Conservation (phyloP, 2,329 filamentous ascomycete species). For the Raffaelea deltoideospora region DNA sequence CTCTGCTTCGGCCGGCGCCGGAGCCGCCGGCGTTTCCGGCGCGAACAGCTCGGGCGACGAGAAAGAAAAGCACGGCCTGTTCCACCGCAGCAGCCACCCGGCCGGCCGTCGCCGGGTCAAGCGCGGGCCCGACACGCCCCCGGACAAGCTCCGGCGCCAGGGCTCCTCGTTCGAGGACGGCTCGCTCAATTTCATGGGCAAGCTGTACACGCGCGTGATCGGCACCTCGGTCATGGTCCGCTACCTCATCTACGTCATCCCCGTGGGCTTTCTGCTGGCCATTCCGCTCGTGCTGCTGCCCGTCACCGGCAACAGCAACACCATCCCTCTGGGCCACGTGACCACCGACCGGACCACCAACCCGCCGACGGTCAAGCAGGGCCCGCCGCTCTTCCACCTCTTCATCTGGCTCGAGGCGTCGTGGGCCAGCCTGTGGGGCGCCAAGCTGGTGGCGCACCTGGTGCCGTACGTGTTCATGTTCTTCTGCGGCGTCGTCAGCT, state of each 20-base stretch:
- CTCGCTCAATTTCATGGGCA: slow-evolving; percentile 51
- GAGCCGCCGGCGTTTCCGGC: slow-evolving; percentile 14
- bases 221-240: slow-evolving; percentile 47
- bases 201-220: slow-evolving; percentile 48
- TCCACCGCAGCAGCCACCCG: slow-evolving; percentile 16
- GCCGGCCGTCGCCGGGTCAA: slow-evolving; percentile 35
- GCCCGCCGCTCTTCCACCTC: slow-evolving; percentile 40
- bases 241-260: slow-evolving; percentile 53
- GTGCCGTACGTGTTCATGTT: slow-evolving; percentile 52
- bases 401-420: slow-evolving; percentile 56
- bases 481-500: slow-evolving; percentile 52
- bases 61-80: slow-evolving; percentile 32
- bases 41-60: slow-evolving; percentile 12
- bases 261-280: slow-evolving; percentile 45
- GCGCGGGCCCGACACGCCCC: slow-evolving; percentile 15
- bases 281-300: slow-evolving; percentile 44
- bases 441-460: slow-evolving; percentile 47
- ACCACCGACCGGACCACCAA: slow-evolving; percentile 6
- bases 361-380: slow-evolving; percentile 14
- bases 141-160: slow-evolving; percentile 19
- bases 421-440: slow-evolving; percentile 53
- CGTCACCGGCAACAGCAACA: slow-evolving; percentile 22
- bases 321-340: slow-evolving; percentile 15
- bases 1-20: slow-evolving; percentile 6
- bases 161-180: slow-evolving; percentile 31